Conservation (phyloP, 169 alveolate species). For the Cryptosporidium canis region DNA sequence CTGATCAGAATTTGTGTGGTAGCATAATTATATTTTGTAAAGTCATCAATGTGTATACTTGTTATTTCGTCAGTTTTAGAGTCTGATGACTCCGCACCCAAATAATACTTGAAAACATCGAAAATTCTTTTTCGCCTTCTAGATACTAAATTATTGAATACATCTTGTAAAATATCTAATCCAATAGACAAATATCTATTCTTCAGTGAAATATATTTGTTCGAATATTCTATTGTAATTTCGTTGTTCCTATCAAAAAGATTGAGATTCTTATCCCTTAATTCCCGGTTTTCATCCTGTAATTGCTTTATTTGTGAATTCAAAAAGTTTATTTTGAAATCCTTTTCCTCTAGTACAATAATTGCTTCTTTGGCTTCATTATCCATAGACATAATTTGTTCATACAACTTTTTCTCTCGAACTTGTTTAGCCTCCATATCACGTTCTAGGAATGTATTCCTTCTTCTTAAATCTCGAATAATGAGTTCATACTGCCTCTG, state of each 20-base stretch:
- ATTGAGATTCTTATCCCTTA: background rate
- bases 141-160: background rate
- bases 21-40: background rate
- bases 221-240: background rate
- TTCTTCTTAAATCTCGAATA: constrained; percentile 58
- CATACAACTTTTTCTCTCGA: constrained; percentile 10
- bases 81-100: background rate
- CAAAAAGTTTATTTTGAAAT: constrained; percentile 3
- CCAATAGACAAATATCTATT: constrained; percentile 33
- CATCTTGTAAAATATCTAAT: background rate
- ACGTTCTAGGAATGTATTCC: constrained; percentile 7
- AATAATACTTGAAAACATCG: background rate
- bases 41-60: background rate
- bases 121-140: background rate
- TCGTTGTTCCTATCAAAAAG: background rate
- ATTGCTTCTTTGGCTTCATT: background rate
- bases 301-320: constrained; percentile 8
- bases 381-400: constrained; percentile 7
- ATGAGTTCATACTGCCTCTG: constrained; percentile 51
- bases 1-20: background rate
- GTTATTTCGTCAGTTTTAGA: background rate
- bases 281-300: background rate
- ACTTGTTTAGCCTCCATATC: constrained; percentile 3
- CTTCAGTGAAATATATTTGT: background rate
- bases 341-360: background rate